Percentiles rank a stretch among this genome's conserved stretches.
Conservation (phyloP, 2,329 filamentous ascomycete species). For the Diaporthe ampelina region DNA sequence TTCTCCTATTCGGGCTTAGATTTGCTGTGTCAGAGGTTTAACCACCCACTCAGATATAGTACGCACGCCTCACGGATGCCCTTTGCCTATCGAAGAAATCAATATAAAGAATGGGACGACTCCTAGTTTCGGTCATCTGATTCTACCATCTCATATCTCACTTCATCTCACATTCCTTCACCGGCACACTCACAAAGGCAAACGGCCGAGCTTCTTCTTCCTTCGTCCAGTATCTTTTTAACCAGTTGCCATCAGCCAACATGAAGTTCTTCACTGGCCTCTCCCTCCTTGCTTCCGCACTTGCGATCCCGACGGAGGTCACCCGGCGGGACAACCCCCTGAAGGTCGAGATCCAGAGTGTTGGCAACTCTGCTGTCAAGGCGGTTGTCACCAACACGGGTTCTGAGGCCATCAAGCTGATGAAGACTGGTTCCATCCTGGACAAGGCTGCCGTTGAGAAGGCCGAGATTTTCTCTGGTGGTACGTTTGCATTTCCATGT, state of each 20-base stretch:
- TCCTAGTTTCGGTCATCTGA: fast-evolving
- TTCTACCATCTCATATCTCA: neutral
- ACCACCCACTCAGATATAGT: neutral
- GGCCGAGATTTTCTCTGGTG: slow-evolving; percentile 62
- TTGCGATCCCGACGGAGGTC: slow-evolving; percentile 20
- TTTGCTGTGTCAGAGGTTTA: neutral
- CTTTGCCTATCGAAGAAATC: neutral
- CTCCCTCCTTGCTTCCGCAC: slow-evolving; percentile 52
- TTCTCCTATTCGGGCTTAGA: neutral
- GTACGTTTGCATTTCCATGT: slow-evolving; percentile 50
- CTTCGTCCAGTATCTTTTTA: neutral
- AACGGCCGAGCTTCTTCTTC: neutral
- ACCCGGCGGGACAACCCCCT: slow-evolving; percentile 56
- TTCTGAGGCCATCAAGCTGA: slow-evolving; percentile 61
- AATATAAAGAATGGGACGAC: slow-evolving; percentile 3
- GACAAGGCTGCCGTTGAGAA: slow-evolving; percentile 68
- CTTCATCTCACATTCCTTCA: slow-evolving; percentile 3
- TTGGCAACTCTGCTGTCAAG: slow-evolving; percentile 67
- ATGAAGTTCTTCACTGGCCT: slow-evolving; percentile 58
- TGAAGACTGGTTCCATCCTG: slow-evolving; percentile 68
- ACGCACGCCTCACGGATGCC: neutral
- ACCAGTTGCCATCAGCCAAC: slow-evolving; percentile 40
- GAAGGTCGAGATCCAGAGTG: slow-evolving; percentile 61
- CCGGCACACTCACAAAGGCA: slow-evolving; percentile 2
- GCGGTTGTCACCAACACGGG: slow-evolving; percentile 68